These are phyloP conservation scores for Fusarium luffae DNA, from an alignment of 2,329 filamentous ascomycete genomes.

Conservation along the genomic window DNA sequence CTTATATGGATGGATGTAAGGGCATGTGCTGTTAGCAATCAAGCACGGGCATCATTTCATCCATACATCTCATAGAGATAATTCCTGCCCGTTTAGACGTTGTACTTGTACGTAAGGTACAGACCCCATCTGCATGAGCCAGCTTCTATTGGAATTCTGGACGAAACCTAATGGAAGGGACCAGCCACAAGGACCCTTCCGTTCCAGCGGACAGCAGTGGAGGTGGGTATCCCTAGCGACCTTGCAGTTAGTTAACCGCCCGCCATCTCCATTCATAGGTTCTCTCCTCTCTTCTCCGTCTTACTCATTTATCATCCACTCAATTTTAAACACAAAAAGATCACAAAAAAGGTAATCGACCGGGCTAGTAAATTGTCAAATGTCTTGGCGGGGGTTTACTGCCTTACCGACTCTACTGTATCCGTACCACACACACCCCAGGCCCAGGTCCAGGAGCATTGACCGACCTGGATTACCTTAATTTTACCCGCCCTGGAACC, in stretches of 20 bases:
- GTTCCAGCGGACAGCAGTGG: background rate
- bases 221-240: background rate
- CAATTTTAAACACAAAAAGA: background rate
- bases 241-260: background rate
- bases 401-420: conserved; percentile 14
- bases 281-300: background rate
- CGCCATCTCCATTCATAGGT: background rate
- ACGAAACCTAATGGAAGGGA: conserved; percentile 21
- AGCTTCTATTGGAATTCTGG: conserved; percentile 38
- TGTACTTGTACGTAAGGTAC: conserved; percentile 8
- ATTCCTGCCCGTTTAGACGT: conserved; percentile 6
- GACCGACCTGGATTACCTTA: conserved; percentile 19
- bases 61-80: background rate
- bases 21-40: background rate
- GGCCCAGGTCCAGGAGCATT: background rate
- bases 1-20: background rate
- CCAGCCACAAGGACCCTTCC: conserved; percentile 17
- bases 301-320: background rate
- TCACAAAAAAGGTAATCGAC: conserved; percentile 9
- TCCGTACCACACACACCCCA: background rate
- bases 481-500: conserved; percentile 25
- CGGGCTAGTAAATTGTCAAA: conserved; percentile 11
- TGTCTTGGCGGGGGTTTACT: conserved; percentile 8
- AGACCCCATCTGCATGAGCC: conserved; percentile 10
- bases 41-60: background rate